These are phyloP conservation scores for Cyberlindnera mrakii DNA, from an alignment of 805 yeast species.

Conservation along the genomic window DNA sequence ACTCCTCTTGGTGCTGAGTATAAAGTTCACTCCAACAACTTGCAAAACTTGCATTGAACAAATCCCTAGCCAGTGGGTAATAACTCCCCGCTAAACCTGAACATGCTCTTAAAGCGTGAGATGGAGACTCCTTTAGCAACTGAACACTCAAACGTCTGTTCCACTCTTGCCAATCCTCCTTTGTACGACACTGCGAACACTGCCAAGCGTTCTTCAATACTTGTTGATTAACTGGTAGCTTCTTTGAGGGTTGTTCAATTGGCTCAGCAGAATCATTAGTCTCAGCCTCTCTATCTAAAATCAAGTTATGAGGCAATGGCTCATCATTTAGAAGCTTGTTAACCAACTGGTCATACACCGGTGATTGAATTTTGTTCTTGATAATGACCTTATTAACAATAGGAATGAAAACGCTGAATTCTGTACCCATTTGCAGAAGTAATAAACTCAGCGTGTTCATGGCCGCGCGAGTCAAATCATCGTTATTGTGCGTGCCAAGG, in stretches of 20 bases:
- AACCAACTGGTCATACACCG: slow-evolving; percentile 76
- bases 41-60: slow-evolving; percentile 91
- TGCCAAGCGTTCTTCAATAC: slow-evolving; percentile 84
- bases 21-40: slow-evolving; percentile 93
- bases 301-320: slow-evolving; percentile 72
- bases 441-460: slow-evolving; percentile 77
- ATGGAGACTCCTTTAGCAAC: slow-evolving; percentile 84
- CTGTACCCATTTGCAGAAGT: slow-evolving; percentile 75
- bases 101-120: slow-evolving; percentile 91
- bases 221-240: slow-evolving; percentile 63
- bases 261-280: slow-evolving; percentile 34
- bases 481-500: slow-evolving; percentile 39
- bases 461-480: slow-evolving; percentile 57
- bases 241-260: slow-evolving; percentile 63
- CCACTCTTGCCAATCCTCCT: slow-evolving; percentile 99
- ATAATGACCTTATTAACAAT: slow-evolving; percentile 63
- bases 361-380: slow-evolving; percentile 58
- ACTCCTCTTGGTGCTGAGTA: slow-evolving; percentile 83
- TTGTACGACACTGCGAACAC: slow-evolving; percentile 78
- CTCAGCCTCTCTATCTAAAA: slow-evolving; percentile 56
- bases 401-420: slow-evolving; percentile 82
- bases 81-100: slow-evolving; percentile 83
- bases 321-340: slow-evolving; percentile 75
- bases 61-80: slow-evolving; percentile 80
- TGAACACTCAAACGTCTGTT: slow-evolving; percentile 80